Percentiles rank a stretch among this genome's conserved stretches.
These are phyloP conservation scores for Dryas alaskensis DNA, from an alignment of 306 rosid genomes.

Conservation along the genomic window DNA sequence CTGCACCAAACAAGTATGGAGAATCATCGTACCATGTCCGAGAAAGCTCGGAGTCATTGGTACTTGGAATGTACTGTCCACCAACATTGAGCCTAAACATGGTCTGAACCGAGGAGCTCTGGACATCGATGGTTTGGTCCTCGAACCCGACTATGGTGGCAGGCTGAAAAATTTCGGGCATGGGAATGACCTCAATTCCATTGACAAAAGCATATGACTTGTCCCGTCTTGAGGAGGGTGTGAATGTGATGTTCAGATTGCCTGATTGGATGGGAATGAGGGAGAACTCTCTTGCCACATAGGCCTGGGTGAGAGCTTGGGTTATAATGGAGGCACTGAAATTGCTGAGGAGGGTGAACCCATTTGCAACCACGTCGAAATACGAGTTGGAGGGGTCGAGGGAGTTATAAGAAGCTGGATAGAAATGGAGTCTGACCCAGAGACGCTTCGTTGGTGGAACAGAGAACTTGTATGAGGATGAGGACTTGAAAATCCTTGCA, in stretches of 20 bases:
- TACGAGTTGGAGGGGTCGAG: constrained; percentile 27
- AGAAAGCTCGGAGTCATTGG: constrained; percentile 35
- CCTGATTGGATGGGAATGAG: constrained; percentile 30
- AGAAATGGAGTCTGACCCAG: constrained; percentile 43
- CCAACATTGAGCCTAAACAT: constrained; percentile 50
- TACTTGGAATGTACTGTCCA: constrained; percentile 35
- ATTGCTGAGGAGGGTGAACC: constrained; percentile 36
- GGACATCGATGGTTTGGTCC: constrained; percentile 22
- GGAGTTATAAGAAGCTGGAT: constrained; percentile 32
- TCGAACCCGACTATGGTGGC: constrained; percentile 20
- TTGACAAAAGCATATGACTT: constrained; percentile 43
- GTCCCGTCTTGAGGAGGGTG: constrained; percentile 25
- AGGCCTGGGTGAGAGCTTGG: constrained; percentile 44
- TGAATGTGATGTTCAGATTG: constrained; percentile 33
- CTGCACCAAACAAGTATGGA: constrained; percentile 36
- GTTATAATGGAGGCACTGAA: constrained; percentile 39
- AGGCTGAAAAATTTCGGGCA: constrained; percentile 39
- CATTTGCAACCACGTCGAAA: constrained; percentile 34
- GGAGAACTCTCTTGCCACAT: constrained; percentile 38
- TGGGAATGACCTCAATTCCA: constrained; percentile 41
- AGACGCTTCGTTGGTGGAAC: constrained; percentile 30
- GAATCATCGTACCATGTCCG: constrained; percentile 47
- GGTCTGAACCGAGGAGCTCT: constrained; percentile 31
- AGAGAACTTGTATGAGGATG: constrained; percentile 28
- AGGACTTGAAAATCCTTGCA: constrained; percentile 40